Conservation (phyloP, 2,329 filamentous ascomycete genomes). For the Sphaerulina musiva region DNA sequence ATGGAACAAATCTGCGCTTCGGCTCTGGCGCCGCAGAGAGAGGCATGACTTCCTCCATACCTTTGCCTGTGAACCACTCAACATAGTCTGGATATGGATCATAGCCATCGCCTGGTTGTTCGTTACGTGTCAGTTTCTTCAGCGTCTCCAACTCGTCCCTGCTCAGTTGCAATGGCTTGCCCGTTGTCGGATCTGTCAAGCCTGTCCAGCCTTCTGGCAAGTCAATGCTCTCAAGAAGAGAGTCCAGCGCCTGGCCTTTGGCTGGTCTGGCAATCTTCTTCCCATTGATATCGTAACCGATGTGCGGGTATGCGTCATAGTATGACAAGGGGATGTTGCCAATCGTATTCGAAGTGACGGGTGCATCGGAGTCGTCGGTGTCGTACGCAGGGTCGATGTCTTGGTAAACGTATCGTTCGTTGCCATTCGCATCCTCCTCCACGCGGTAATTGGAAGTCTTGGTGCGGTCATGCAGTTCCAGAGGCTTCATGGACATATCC, state of each 20-base stretch:
- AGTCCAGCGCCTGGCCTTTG: constrained; percentile 86
- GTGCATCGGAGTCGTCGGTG: constrained; percentile 84
- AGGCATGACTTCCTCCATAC: constrained; percentile 81
- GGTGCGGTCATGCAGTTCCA: constrained; percentile 17
- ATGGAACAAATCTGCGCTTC: constrained; percentile 90
- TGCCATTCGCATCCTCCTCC: constrained; percentile 80
- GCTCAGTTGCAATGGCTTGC: constrained; percentile 81
- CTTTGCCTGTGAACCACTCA: constrained; percentile 86
- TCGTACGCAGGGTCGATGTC: constrained; percentile 95
- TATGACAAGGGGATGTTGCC: constrained; percentile 90
- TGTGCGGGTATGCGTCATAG: constrained; percentile 96
- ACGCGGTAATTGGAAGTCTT: constrained; percentile 51
- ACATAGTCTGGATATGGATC: constrained; percentile 90
- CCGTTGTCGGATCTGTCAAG: constrained; percentile 85
- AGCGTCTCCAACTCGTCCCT: constrained; percentile 84
- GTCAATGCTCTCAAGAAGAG: constrained; percentile 90
- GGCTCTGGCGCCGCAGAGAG: constrained; percentile 90
- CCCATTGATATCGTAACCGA: constrained; percentile 97
- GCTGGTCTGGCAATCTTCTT: constrained; percentile 96
- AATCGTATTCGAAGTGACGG: constrained; percentile 78
- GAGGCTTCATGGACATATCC: constrained; percentile 17
- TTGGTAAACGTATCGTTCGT: constrained; percentile 81
- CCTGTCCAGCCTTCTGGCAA: constrained; percentile 96
- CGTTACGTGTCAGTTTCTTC: constrained; percentile 80
- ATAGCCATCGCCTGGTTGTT: constrained; percentile 79